Evolutionary conservation across 805 yeast genomes (phyloP).

Genomic region (Hemisphaericaspora nanyangensis): DNA sequence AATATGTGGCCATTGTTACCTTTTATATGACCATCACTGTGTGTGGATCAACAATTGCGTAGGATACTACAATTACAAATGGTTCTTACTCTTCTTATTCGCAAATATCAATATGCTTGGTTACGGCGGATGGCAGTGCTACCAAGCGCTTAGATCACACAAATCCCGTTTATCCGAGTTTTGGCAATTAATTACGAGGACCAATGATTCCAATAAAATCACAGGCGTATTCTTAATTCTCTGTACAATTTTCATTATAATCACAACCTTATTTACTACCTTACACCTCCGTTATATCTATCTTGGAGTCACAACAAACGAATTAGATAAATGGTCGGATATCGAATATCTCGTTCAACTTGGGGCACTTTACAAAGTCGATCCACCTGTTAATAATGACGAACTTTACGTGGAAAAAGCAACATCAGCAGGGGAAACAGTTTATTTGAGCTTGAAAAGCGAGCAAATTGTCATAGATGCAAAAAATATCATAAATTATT

Average conservation of each 20-base stretch:
- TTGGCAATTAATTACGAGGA: constrained; percentile 20
- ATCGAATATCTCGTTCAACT: constrained; percentile 45
- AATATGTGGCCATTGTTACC: constrained; percentile 53
- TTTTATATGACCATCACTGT: constrained; percentile 58
- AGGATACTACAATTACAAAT: constrained; percentile 61
- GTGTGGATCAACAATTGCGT: constrained; percentile 71
- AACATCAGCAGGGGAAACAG: constrained; percentile 12
- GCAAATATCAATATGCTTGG: constrained; percentile 41
- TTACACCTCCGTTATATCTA: constrained; percentile 50
- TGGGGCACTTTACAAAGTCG: constrained; percentile 23
- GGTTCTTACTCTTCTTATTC: constrained; percentile 54
- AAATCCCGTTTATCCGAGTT: constrained; percentile 1
- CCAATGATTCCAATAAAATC: constrained; percentile 30
- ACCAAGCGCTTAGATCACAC: constrained; percentile 9
- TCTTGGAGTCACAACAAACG: constrained; percentile 75
- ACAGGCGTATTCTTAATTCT: constrained; percentile 42
- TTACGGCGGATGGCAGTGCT: constrained; percentile 41
- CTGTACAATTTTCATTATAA: constrained; percentile 33
- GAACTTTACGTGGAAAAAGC: constrained; percentile 23
- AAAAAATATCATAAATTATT: constrained; percentile 7
- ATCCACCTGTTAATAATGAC: constrained; percentile 7
- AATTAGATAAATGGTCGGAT: constrained; percentile 66
- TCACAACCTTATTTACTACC: constrained; percentile 34
- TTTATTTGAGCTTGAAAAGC: constrained; percentile 26
- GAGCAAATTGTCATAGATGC: constrained; percentile 17